Base-by-base conservation (phyloP, 2,329 filamentous ascomycete species). In the Alternaria alternata region DNA sequence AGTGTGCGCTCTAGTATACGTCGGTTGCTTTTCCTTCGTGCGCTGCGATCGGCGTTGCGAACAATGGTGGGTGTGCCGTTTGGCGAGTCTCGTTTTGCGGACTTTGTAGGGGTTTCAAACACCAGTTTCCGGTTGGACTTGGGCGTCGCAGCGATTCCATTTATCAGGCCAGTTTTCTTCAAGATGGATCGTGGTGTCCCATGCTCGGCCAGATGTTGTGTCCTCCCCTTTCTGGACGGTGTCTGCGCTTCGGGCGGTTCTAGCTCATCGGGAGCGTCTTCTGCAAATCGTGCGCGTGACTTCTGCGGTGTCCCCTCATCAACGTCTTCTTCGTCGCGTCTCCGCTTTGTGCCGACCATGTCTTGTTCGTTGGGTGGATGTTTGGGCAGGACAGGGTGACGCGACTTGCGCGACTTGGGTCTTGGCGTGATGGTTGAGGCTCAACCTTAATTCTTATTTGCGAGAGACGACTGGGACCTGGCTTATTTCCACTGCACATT, bases 11-110 rank as follows among this genome's bases (percentile, higher is more conserved):
- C 88, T 38, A 96, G 89, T 52, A 97, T 81, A 4, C 88, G 87
- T 52, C 89, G 85, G 22, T 91, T 91, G 75, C 92, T 96, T 83
- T 97, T 97, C 72, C 89, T 89, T 70, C 91, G 88, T 2, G 94
- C 94, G 5, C 94, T 97, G 49, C 91, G 88, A 79, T 97, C 93
- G 20, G 91, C 91, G 65, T 92, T 91, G 63, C 85, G 87, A 42
- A 86, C 83, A 66, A 88, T 85, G 38, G 87, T 86, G 0, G 91
- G 90, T 1, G 90, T 92, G 49, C 71, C 75, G 22, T 71, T 67
- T 4, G 72, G 68, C 3, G 70, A 71, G 6, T 79, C 75, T 34
- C 74, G 70, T n/a, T 72, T 69, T 22, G 65, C 61, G 9, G 72
- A 65, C 54, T 80, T 81, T 20, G 76, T 71, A 0, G 81, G 80